Base-by-base conservation (phyloP, 2,329 filamentous ascomycete species). In the Aureobasidium sp. region DNA sequence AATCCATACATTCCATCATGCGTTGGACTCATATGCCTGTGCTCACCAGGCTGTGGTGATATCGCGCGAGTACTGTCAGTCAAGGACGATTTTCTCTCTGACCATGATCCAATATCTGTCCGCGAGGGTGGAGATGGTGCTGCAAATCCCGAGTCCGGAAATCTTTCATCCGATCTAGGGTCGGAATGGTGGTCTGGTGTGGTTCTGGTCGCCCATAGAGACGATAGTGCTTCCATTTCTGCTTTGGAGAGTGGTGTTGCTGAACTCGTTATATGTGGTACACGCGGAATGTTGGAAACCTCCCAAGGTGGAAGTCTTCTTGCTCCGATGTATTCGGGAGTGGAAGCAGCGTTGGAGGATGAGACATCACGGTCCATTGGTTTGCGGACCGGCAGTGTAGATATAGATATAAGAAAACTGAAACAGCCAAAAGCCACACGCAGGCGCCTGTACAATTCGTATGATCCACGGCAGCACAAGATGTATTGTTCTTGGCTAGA, bases 241-340 rank as follows among this genome's bases (percentile, higher is more conserved):
- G 30, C 24, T 21, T 8, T 17, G 5, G 34, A 32, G 8, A 48
- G 40, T 16, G 34, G 52, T 16, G 42, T 12, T 6, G 42, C 19
- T 11, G 53, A 35, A 29, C 12, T n/a, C 5, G 25, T 6, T 5
- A 48, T 41, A 16, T 35, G 45, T 17, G 35, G 53, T 30, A 55
- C 38, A 17, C 24, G 44, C 6, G 44, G 38, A 8, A 44, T 19
- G 16, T 38, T 24, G 22, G 22, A 7, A 25, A 38, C 25, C 10
- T 55, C 45, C 53, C 38, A 50, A 3, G 44, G 45, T 4, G 52
- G 52, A 27, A 49, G 32, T n/a, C 4, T 12, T 19, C 32, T 40
- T 21, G 16, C 16, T 37, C 40, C 39, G 11, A 12, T 39, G 40
- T 45, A 22, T 17, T 16, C 29, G n/a, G 49, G 45, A 4, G 47